Evolutionary conservation across 441 rosid species (phyloP), one percentile per base, ranked within the genome.

Genomic region (Gossypium trilobum): DNA sequence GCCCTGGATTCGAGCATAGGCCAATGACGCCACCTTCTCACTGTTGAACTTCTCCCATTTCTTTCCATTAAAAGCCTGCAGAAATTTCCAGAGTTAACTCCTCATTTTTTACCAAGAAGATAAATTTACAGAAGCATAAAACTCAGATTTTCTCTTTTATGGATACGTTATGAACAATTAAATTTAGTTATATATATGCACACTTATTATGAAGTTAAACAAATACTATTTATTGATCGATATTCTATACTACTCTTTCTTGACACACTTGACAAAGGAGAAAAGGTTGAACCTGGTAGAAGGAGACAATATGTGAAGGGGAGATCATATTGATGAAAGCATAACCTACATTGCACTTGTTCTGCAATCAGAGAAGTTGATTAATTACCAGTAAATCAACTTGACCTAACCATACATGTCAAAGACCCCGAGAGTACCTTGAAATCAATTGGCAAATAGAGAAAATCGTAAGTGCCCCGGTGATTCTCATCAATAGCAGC

Each of bases 1-100:
- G 69, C 97, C 97, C 78, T 91, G 97, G 80, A 91, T 89, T 79
- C 89, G 87, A 55, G 97, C 94, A 82, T 91, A 91, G 69, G 91
- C 93, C 78, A 91, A 72, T 5, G 89, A 85, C 8, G 94, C 90
- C 75, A 87, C 88, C 81, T 91, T 89, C 73, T 90, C 97, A 64
- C 93, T 89, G 67, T 91, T 87, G 80, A 91, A 91, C 80, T 91
- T 91, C 80, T 89, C 92, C 97, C 97, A 91, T 80, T 78, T 83
- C 80, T 87, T 89, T 78, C 91, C 94, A 71, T 81, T 87, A 78
- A 91, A 89, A 14, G 89, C 88, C 97, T 91, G 85, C 80, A 81
- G 68, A 77, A 62, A 33, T 54, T 76, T 73, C 19, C 56, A 0
- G 68, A 52, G 51, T 70, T 39, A 67, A 75, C 44, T 25, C 62